Evolutionary conservation across 2,329 filamentous ascomycete genomes (phyloP).

Genomic region (Trichoderma sp.): DNA sequence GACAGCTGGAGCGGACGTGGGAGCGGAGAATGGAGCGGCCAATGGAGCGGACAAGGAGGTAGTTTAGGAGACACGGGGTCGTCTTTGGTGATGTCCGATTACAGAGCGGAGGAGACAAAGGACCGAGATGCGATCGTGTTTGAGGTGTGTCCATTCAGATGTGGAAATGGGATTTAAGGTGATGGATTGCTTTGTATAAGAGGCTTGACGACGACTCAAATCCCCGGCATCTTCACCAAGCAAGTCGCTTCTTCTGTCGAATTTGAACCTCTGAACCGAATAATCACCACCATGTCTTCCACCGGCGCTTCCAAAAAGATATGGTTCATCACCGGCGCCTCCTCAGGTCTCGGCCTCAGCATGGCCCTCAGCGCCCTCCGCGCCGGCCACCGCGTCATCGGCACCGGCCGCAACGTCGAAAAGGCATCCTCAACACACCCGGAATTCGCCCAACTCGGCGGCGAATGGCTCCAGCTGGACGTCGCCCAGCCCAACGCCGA

Average conservation of each 20-base stretch:
- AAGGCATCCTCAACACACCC: conserved; percentile 30
- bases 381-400: conserved; percentile 51
- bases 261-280: not conserved
- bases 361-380: conserved; percentile 47
- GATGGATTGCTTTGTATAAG: not conserved
- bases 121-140: not conserved
- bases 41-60: not conserved
- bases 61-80: not conserved
- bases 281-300: conserved; percentile 9
- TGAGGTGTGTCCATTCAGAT: not conserved
- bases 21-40: not conserved
- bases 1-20: not conserved
- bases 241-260: not conserved
- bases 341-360: conserved; percentile 50
- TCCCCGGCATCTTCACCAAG: not conserved
- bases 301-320: conserved; percentile 34
- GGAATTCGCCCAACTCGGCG: conserved; percentile 30
- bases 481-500: conserved; percentile 33
- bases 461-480: conserved; percentile 37
- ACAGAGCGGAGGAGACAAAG: not conserved
- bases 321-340: conserved; percentile 55
- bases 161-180: not conserved
- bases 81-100: not conserved
- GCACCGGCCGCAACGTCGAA: conserved; percentile 45
- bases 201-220: not conserved